Evolutionary conservation across 2,329 filamentous ascomycete species (phyloP).

Genomic region (Stachybotrys echinatus): DNA sequence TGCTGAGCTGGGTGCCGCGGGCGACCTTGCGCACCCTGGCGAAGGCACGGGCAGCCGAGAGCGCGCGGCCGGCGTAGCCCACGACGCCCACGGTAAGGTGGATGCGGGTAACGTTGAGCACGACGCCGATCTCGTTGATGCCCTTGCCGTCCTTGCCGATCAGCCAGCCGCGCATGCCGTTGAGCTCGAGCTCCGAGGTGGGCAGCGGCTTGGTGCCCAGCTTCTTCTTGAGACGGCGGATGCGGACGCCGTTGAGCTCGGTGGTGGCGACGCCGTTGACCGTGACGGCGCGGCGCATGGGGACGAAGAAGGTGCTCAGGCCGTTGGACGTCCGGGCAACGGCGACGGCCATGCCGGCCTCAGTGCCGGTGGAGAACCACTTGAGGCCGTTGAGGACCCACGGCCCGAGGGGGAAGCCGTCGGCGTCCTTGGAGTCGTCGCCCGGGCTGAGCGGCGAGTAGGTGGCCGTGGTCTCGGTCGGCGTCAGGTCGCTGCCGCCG

Average conservation of each 20-base stretch:
- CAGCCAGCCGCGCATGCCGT: conserved; percentile 58
- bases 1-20: conserved; percentile 40
- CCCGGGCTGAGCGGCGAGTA: conserved; percentile 11
- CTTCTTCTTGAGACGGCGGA: conserved; percentile 68
- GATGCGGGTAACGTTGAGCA: conserved; percentile 63
- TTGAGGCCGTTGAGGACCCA: conserved; percentile 65
- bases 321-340: conserved; percentile 49
- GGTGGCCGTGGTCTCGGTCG: conserved; percentile 63
- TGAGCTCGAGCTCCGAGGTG: conserved; percentile 65
- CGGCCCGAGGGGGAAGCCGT: conserved; percentile 40
- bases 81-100: conserved; percentile 50
- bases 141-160: conserved; percentile 63
- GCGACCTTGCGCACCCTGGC: conserved; percentile 42
- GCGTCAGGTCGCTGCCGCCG: conserved; percentile 64
- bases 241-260: conserved; percentile 61
- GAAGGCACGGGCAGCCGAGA: conserved; percentile 54
- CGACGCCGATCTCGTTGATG: conserved; percentile 60
- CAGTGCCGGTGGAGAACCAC: conserved; percentile 37
- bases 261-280: conserved; percentile 13
- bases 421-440: background rate
- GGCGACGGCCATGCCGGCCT: conserved; percentile 49
- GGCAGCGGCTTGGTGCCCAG: conserved; percentile 65
- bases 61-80: conserved; percentile 48
- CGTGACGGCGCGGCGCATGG: conserved; percentile 44
- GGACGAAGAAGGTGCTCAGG: conserved; percentile 51